These are phyloP conservation scores for Fomitopsis palustris DNA, from an alignment of 1,284 basidiomycete genomes.

Conservation along the genomic window DNA sequence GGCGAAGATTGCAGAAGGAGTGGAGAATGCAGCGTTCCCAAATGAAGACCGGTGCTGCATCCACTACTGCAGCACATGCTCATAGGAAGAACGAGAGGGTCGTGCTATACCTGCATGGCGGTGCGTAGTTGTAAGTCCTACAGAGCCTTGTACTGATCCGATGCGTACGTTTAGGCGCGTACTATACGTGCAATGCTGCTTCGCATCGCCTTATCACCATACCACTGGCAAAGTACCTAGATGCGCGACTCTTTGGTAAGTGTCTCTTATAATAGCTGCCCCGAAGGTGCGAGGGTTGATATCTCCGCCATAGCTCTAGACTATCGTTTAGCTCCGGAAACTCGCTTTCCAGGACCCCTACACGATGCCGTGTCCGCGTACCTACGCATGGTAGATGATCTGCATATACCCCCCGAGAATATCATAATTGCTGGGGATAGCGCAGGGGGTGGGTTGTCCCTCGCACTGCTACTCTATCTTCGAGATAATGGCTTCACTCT, in stretches of 20 bases:
- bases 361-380: conserved; percentile 90
- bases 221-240: conserved; percentile 86
- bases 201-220: conserved; percentile 92
- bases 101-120: conserved; percentile 93
- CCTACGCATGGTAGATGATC: conserved; percentile 83
- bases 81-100: conserved; percentile 67
- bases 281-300: too few relatives aligned
- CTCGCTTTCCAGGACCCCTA: conserved; percentile 89
- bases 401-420: conserved; percentile 89
- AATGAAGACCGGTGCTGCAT: conserved; percentile 16
- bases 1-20: conserved; percentile 85
- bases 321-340: conserved; percentile 95
- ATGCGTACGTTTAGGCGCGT: conserved; percentile 61
- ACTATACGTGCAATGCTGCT: conserved; percentile 93
- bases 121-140: conserved; percentile 35
- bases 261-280: neutral
- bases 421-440: conserved; percentile 90
- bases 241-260: conserved; percentile 90
- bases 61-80: conserved; percentile 15
- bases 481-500: conserved; percentile 80
- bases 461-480: conserved; percentile 91
- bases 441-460: conserved; percentile 86
- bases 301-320: conserved; percentile 73
- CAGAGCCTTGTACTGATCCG: neutral
- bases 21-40: conserved; percentile 47